Evolutionary conservation across 495 filamentous ascomycete species (phyloP).

Genomic region (Cercophora samala): DNA sequence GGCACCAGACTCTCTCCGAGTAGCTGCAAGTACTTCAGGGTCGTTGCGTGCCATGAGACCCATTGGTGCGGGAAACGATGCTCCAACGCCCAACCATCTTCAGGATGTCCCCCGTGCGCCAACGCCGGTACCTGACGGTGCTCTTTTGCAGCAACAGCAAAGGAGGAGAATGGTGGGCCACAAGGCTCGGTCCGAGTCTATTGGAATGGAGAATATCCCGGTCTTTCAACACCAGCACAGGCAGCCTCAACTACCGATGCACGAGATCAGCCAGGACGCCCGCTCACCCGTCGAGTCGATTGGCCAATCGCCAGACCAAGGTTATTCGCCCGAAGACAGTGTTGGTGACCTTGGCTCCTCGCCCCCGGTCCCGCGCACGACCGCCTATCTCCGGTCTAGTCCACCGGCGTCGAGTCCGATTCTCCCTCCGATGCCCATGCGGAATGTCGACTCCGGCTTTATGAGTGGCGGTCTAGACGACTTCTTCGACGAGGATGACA

Average conservation of each 20-base stretch:
- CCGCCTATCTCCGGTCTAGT: conserved; percentile 47
- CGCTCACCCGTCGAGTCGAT: conserved; percentile 46
- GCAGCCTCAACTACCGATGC: neutral
- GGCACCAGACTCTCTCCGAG: conserved; percentile 74
- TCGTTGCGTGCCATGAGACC: conserved; percentile 85
- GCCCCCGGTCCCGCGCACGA: conserved; percentile 63
- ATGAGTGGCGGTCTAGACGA: conserved; percentile 73
- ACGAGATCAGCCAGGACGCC: conserved; percentile 36
- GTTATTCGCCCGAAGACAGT: conserved; percentile 53
- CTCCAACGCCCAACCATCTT: conserved; percentile 47
- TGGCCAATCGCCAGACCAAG: conserved; percentile 55
- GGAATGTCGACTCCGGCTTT: conserved; percentile 69
- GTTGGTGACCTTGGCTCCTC: conserved; percentile 71
- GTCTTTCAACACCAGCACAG: conserved; percentile 22
- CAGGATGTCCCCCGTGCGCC: conserved; percentile 78
- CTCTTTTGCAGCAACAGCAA: conserved; percentile 30
- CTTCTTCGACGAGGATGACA: conserved; percentile 42
- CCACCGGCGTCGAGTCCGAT: conserved; percentile 68
- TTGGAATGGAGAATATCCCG: conserved; percentile 20
- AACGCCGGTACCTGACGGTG: conserved; percentile 64
- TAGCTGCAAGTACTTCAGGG: conserved; percentile 80
- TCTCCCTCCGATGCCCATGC: conserved; percentile 58
- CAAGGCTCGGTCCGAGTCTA: conserved; percentile 25
- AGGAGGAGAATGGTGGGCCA: conserved; percentile 21
- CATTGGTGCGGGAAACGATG: conserved; percentile 56